Evolutionary conservation across 257 asterid genomes (phyloP).

Genomic region (Nicotiana noctiflora): DNA sequence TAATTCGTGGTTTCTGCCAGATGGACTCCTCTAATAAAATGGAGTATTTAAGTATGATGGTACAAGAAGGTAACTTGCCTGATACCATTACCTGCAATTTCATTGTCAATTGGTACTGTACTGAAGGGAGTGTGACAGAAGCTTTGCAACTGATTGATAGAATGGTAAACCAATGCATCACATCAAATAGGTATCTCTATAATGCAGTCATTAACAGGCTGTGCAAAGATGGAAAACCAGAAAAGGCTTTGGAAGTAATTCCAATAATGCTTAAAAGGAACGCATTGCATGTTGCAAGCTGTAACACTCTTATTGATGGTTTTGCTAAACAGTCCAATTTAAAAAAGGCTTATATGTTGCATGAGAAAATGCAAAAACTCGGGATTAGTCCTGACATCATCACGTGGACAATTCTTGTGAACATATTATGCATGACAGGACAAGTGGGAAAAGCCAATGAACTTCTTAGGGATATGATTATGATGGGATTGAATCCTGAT

Average conservation of each 20-base stretch:
- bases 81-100: slow-evolving; percentile 25
- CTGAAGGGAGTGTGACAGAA: slow-evolving; percentile 28
- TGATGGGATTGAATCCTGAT: slow-evolving; percentile 31
- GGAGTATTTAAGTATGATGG: slow-evolving; percentile 21
- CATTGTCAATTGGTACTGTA: slow-evolving; percentile 30
- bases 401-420: slow-evolving; percentile 39
- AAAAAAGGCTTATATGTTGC: slow-evolving; percentile 35
- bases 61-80: slow-evolving; percentile 24
- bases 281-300: slow-evolving; percentile 40
- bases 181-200: slow-evolving; percentile 20
- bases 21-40: slow-evolving; percentile 34
- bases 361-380: slow-evolving; percentile 34
- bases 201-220: slow-evolving; percentile 27
- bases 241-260: slow-evolving; percentile 45
- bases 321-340: slow-evolving; percentile 42
- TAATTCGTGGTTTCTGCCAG: slow-evolving; percentile 38
- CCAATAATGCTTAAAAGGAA: slow-evolving; percentile 47
- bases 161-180: slow-evolving; percentile 23
- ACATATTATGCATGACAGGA: slow-evolving; percentile 25
- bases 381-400: slow-evolving; percentile 44
- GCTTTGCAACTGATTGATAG: slow-evolving; percentile 23
- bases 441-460: slow-evolving; percentile 32
- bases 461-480: slow-evolving; percentile 30
- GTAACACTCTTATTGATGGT: slow-evolving; percentile 44
- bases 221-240: slow-evolving; percentile 41